phyloP scores from a whole-genome alignment of 2,329 filamentous ascomycete genomes.

The Colletotrichum aenigma region DNA sequence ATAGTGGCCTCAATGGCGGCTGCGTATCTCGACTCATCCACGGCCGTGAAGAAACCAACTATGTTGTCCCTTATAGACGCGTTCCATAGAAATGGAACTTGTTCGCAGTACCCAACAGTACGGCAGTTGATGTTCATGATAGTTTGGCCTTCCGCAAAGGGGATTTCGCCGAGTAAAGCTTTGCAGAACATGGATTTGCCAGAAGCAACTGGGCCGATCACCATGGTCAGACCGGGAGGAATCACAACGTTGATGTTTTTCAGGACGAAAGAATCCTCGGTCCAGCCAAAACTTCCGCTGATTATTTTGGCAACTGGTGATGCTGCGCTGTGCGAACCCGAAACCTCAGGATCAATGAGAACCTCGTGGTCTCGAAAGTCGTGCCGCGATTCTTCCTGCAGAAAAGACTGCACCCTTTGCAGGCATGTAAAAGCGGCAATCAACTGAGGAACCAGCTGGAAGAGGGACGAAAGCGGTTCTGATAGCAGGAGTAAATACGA shows the following conservation, averaged over 20 bases:
- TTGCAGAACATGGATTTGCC: slow-evolving; percentile 46
- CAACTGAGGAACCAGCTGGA: slow-evolving; percentile 33
- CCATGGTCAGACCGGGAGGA: slow-evolving; percentile 35
- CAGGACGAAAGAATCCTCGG: slow-evolving; percentile 27
- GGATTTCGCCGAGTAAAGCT: slow-evolving; percentile 34
- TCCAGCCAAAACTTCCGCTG: slow-evolving; percentile 31
- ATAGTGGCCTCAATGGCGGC: slow-evolving; percentile 36
- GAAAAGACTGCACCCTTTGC: slow-evolving; percentile 37
- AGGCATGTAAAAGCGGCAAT: slow-evolving; percentile 35
- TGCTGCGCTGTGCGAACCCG: not conserved
- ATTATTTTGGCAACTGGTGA: not conserved
- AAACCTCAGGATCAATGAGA: not conserved
- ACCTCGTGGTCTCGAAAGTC: not conserved
- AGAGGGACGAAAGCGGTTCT: slow-evolving; percentile 30
- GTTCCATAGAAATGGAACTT: slow-evolving; percentile 36
- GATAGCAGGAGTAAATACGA: slow-evolving; percentile 37
- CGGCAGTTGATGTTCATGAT: not conserved
- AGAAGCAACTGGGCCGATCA: slow-evolving; percentile 42
- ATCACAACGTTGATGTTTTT: slow-evolving; percentile 34
- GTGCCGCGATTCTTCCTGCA: slow-evolving; percentile 33
- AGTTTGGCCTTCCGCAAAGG: slow-evolving; percentile 17
- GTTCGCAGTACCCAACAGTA: slow-evolving; percentile 34
- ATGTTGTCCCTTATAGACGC: slow-evolving; percentile 41
- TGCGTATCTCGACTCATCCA: slow-evolving; percentile 33
- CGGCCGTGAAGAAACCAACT: slow-evolving; percentile 35